Evolutionary conservation across 202 grass and related monocot species (phyloP).

Genomic region (Dendrocalamus latiflorus): DNA sequence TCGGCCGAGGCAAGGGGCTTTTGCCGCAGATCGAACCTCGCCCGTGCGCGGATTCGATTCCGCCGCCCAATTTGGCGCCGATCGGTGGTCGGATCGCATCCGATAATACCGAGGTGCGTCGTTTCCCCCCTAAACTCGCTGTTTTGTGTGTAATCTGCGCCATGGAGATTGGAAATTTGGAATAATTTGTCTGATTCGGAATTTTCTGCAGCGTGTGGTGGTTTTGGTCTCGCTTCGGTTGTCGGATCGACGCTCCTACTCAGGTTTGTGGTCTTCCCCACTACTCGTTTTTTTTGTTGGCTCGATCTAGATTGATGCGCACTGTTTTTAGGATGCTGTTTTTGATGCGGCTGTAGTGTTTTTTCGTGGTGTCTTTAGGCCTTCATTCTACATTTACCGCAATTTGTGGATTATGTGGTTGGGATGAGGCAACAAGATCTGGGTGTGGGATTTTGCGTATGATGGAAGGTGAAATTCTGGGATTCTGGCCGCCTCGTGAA

Average conservation of each 20-base stretch:
- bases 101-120: background rate
- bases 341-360: slow-evolving; percentile 17
- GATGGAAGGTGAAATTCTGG: slow-evolving; percentile 58
- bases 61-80: slow-evolving; percentile 14
- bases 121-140: background rate
- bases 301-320: background rate
- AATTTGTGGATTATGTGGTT: slow-evolving; percentile 34
- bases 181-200: background rate
- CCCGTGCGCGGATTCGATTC: slow-evolving; percentile 23
- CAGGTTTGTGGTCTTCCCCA: slow-evolving; percentile 15
- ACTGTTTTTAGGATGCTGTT: background rate
- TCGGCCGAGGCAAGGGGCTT: slow-evolving; percentile 27
- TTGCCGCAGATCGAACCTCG: slow-evolving; percentile 7
- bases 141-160: background rate
- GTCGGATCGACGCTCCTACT: slow-evolving; percentile 18
- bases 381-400: slow-evolving; percentile 28
- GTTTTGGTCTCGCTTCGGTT: slow-evolving; percentile 19
- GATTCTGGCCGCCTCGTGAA: slow-evolving; percentile 24
- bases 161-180: background rate
- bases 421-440: slow-evolving; percentile 43
- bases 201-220: background rate
- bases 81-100: slow-evolving; percentile 21
- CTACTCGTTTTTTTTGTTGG: background rate
- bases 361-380: slow-evolving; percentile 8
- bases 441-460: slow-evolving; percentile 40